These are phyloP conservation scores for Grosmannia penicillata DNA, from an alignment of 2,329 filamentous ascomycete genomes.

Conservation along the genomic window DNA sequence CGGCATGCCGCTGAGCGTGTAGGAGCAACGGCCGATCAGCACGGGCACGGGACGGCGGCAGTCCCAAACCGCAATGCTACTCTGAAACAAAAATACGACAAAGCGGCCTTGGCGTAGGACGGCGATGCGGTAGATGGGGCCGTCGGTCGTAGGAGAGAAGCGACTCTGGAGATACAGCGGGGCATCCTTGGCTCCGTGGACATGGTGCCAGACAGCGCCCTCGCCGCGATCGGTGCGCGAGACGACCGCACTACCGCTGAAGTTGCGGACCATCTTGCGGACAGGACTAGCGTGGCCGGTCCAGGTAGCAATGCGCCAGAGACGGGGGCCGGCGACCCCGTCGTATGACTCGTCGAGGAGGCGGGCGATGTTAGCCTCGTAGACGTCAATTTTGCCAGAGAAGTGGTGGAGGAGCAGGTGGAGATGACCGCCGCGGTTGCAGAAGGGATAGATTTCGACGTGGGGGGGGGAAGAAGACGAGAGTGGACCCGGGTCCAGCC, in stretches of 20 bases:
- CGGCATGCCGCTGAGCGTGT: slow-evolving; percentile 51
- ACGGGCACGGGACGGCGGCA: slow-evolving; percentile 44
- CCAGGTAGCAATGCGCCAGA: slow-evolving; percentile 55
- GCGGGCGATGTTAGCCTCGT: slow-evolving; percentile 62
- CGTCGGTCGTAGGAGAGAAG: slow-evolving; percentile 48
- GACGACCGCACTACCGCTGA: slow-evolving; percentile 63
- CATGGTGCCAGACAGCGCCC: slow-evolving; percentile 70
- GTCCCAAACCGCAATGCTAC: slow-evolving; percentile 66
- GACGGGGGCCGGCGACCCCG: slow-evolving; percentile 41
- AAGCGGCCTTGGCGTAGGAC: slow-evolving; percentile 65
- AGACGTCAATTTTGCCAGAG: slow-evolving; percentile 70
- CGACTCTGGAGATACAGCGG: slow-evolving; percentile 35
- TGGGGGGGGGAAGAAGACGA: slow-evolving; percentile 22
- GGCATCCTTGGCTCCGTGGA: slow-evolving; percentile 31
- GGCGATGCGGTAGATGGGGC: slow-evolving; percentile 68
- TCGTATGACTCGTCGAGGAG: slow-evolving; percentile 61
- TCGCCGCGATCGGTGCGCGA: slow-evolving; percentile 69
- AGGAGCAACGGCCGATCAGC: slow-evolving; percentile 43
- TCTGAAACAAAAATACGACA: slow-evolving; percentile 64
- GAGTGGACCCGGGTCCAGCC: neutral
- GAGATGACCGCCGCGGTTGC: slow-evolving; percentile 49
- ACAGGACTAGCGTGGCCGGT: slow-evolving; percentile 71
- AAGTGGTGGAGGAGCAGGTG: slow-evolving; percentile 71
- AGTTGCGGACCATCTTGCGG: slow-evolving; percentile 76
- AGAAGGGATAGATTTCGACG: slow-evolving; percentile 60